Evolutionary conservation across 495 filamentous ascomycete genomes (phyloP).

Genomic region (Podospora bellae-mahoneyi): DNA sequence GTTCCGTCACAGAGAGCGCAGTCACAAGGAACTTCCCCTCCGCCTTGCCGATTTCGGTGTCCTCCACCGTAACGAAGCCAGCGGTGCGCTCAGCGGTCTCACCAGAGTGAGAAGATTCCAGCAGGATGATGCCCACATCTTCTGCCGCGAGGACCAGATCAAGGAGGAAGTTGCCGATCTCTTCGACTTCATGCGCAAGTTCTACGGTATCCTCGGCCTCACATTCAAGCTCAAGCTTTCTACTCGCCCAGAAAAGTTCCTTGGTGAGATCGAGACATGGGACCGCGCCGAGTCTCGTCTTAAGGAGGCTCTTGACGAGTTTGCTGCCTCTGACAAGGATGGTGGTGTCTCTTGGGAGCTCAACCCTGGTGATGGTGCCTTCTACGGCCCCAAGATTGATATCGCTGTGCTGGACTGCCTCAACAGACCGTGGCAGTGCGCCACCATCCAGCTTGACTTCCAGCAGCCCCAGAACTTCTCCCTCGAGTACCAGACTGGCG

Average conservation of each 20-base stretch:
- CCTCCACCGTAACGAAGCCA: conserved; percentile 90
- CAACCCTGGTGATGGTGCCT: conserved; percentile 91
- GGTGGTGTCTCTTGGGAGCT: conserved; percentile 73
- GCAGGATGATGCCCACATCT: conserved; percentile 95
- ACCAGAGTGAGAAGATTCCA: conserved; percentile 90
- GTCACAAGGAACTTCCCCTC: conserved; percentile 87
- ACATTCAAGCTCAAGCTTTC: conserved; percentile 95
- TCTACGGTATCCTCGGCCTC: conserved; percentile 90
- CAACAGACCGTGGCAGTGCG: conserved; percentile 65
- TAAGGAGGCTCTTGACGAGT: conserved; percentile 71
- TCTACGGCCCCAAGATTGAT: conserved; percentile 94
- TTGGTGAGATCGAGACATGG: conserved; percentile 87
- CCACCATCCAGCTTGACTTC: conserved; percentile 97
- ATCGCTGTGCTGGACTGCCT: conserved; percentile 52
- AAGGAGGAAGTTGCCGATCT: conserved; percentile 76
- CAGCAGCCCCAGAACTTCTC: conserved; percentile 69
- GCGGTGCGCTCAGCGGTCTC: conserved; percentile 83
- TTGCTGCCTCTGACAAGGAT: conserved; percentile 50
- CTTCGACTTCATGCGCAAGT: conserved; percentile 78
- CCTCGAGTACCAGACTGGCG: conserved; percentile 55
- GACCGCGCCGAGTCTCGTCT: conserved; percentile 77
- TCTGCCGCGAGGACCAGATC: conserved; percentile 54
- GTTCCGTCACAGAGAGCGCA: conserved; percentile 51
- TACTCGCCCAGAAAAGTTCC: conserved; percentile 87
- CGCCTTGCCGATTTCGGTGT: conserved; percentile 94